Conservation (phyloP, 148 eudicot species). For the Diospyros kaki region DNA sequence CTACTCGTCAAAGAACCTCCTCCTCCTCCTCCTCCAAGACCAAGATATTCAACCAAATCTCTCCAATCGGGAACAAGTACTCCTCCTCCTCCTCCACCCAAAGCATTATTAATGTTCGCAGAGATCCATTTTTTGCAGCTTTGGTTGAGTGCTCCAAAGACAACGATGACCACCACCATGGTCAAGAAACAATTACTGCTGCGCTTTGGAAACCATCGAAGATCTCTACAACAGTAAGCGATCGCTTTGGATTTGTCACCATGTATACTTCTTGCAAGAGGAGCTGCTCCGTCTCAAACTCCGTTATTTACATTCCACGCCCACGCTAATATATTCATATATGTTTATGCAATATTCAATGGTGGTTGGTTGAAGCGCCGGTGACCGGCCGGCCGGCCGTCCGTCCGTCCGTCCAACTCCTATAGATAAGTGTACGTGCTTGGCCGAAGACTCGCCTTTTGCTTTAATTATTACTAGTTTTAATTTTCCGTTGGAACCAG, state of each 20-base stretch:
- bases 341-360: too few relatives aligned
- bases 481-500: too few relatives aligned
- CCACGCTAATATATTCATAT: too few relatives aligned
- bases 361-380: too few relatives aligned
- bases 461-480: too few relatives aligned
- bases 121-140: slow-evolving; percentile 55
- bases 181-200: slow-evolving; percentile 21
- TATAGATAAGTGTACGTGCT: too few relatives aligned
- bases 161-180: neutral
- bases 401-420: too few relatives aligned
- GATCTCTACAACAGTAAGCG: slow-evolving; percentile 25
- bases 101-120: neutral
- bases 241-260: slow-evolving; percentile 31
- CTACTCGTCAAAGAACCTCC: neutral
- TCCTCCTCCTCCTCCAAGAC: slow-evolving; percentile 18
- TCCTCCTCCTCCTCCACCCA: slow-evolving; percentile 8
- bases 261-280: slow-evolving; percentile 48
- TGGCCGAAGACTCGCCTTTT: too few relatives aligned
- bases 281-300: slow-evolving; percentile 44
- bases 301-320: slow-evolving; percentile 30
- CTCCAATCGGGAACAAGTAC: slow-evolving; percentile 3
- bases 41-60: slow-evolving; percentile 16
- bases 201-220: slow-evolving; percentile 18
- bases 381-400: too few relatives aligned
- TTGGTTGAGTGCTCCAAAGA: slow-evolving; percentile 67